Percentiles rank a stretch among this genome's conserved stretches.
Evolutionary conservation across 1,284 basidiomycete species (phyloP).

Genomic region (Rhodotorula sp.): DNA sequence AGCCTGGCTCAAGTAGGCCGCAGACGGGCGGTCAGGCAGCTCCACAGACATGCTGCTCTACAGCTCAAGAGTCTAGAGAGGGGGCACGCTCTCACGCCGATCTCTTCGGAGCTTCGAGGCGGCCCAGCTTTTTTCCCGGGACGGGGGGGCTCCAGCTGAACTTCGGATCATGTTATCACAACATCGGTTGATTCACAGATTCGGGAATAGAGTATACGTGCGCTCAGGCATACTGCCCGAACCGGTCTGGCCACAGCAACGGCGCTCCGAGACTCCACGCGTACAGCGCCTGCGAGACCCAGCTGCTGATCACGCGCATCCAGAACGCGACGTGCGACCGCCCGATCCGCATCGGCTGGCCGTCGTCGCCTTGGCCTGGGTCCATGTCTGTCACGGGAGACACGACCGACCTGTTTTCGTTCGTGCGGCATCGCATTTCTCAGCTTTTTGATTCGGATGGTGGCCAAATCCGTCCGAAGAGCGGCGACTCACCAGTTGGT

Average conservation of each 20-base stretch:
- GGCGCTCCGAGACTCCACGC: slow-evolving; percentile 83
- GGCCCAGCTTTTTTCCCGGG: too few relatives aligned
- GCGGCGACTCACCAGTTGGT: slow-evolving; percentile 60
- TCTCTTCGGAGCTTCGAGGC: too few relatives aligned
- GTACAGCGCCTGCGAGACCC: slow-evolving; percentile 87
- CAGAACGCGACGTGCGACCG: slow-evolving; percentile 97
- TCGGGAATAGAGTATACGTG: too few relatives aligned
- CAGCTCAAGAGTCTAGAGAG: not conserved
- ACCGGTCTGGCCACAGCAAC: slow-evolving; percentile 72
- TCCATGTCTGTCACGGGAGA: slow-evolving; percentile 55
- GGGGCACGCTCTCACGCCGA: too few relatives aligned
- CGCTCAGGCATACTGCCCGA: slow-evolving; percentile 22
- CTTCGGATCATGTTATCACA: not conserved
- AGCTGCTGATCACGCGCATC: slow-evolving; percentile 95
- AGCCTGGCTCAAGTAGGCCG: slow-evolving; percentile 4
- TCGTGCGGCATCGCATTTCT: too few relatives aligned
- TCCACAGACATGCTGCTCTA: not conserved
- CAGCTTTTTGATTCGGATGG: too few relatives aligned
- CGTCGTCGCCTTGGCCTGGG: slow-evolving; percentile 19
- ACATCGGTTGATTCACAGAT: not conserved
- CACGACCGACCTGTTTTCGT: slow-evolving; percentile 65
- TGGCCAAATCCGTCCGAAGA: too few relatives aligned
- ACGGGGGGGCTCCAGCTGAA: too few relatives aligned
- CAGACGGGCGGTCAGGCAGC: slow-evolving; percentile 4
- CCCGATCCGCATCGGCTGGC: slow-evolving; percentile 81